Percentiles rank a stretch among this genome's conserved stretches.
These are phyloP conservation scores for Citrus glauca DNA, from an alignment of 345 rosid species.

Conservation along the genomic window DNA sequence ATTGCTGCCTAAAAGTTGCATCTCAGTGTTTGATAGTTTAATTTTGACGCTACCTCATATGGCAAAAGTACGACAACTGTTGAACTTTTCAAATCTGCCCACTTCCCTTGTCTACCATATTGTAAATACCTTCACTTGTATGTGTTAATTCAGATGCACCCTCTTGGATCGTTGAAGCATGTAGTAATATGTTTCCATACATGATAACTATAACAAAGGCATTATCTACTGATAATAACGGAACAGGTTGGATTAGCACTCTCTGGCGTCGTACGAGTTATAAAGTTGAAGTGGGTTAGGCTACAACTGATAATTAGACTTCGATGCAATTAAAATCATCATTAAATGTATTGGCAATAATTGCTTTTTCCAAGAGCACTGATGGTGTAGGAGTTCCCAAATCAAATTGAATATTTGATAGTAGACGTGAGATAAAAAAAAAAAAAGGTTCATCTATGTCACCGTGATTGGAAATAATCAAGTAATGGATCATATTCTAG, in stretches of 20 bases:
- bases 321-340: neutral
- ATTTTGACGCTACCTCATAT: too few relatives aligned
- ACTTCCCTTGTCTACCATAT: neutral
- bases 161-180: neutral
- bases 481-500: neutral
- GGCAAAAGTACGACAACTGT: neutral
- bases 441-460: neutral
- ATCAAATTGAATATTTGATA: neutral
- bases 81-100: neutral
- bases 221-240: neutral
- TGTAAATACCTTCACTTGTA: neutral
- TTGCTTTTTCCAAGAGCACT: neutral
- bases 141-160: neutral
- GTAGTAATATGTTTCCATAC: neutral
- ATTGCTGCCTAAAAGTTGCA: neutral
- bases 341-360: neutral
- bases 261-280: neutral
- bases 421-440: neutral
- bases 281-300: neutral
- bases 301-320: neutral
- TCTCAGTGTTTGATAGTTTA: neutral
- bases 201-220: neutral
- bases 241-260: neutral
- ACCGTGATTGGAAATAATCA: neutral
- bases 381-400: neutral